Conservation (phyloP, 768 basidiomycete genomes). For the Termitomyces sp. region DNA sequence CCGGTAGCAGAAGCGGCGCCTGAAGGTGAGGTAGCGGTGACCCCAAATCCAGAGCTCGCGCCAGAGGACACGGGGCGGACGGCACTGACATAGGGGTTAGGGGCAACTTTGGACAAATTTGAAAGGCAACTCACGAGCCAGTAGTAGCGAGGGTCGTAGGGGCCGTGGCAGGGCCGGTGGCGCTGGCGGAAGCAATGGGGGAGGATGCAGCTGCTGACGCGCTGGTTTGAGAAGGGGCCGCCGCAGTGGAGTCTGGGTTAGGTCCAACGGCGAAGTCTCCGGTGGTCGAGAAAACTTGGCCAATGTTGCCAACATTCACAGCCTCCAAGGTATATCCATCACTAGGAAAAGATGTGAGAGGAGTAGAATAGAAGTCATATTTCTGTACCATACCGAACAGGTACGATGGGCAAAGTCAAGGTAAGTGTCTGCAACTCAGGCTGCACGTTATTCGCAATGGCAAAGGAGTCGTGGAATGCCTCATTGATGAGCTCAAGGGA, state of each 20-base stretch:
- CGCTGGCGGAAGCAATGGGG: conserved; percentile 2
- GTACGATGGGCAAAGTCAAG: conserved; percentile 45
- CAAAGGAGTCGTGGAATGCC: conserved; percentile 49
- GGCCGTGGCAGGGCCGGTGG: neutral
- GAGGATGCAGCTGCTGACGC: conserved; percentile 10
- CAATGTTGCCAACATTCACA: conserved; percentile 43
- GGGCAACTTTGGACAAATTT: neutral
- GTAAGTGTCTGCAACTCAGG: conserved; percentile 27
- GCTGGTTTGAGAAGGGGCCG: conserved; percentile 7
- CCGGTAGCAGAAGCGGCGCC: conserved; percentile 9
- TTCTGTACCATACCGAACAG: conserved; percentile 36
- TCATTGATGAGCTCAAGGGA: conserved; percentile 46
- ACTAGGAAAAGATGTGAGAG: conserved; percentile 22
- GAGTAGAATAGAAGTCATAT: neutral
- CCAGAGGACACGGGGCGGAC: conserved; percentile 2
- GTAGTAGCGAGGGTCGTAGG: neutral
- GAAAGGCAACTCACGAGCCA: conserved; percentile 5
- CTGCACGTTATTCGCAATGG: conserved; percentile 52
- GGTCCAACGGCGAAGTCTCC: conserved; percentile 40
- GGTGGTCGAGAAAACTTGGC: conserved; percentile 36
- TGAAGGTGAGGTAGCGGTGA: conserved; percentile 10
- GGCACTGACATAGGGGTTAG: conserved; percentile 2
- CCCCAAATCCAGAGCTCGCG: conserved; percentile 14
- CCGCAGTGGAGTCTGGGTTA: neutral
- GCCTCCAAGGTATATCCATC: conserved; percentile 46